phyloP scores from a whole-genome alignment of 2,329 filamentous ascomycete species.

The Apiospora hydei region DNA sequence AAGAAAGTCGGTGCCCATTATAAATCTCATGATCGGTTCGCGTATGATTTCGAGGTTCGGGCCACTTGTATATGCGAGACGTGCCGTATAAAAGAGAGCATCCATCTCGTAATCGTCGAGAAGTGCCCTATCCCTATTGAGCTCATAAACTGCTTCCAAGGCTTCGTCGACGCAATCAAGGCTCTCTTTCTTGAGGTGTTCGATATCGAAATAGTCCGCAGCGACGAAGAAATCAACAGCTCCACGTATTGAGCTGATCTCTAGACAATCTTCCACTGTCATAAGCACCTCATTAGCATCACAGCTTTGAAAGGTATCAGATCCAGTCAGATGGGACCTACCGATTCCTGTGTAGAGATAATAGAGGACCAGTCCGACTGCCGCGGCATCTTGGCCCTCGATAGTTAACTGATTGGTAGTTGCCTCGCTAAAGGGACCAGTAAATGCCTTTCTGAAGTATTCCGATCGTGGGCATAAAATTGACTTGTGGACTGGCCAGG shows the following conservation, averaged over 20 bases:
- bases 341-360: neutral
- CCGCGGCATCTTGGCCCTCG: neutral
- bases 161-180: no score
- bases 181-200: neutral
- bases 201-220: neutral
- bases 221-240: neutral
- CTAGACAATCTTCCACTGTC: neutral
- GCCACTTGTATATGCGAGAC: neutral
- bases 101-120: neutral
- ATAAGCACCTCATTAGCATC: no score
- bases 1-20: neutral
- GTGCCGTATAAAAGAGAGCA: neutral
- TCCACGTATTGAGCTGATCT: neutral
- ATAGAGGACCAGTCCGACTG: neutral
- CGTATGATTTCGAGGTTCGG: neutral
- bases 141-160: no score
- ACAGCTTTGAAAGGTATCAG: no score
- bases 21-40: neutral
- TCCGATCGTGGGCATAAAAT: constrained; percentile 26
- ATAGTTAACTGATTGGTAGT: neutral
- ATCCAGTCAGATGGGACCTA: neutral
- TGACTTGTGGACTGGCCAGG: constrained; percentile 29
- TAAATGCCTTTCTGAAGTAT: constrained; percentile 27
- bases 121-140: no score
- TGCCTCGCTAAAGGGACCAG: constrained; percentile 18